Percentiles rank a stretch among this genome's conserved stretches.
These are phyloP conservation scores for Gentiana straminea DNA, from an alignment of 257 asterid genomes.

Conservation along the genomic window DNA sequence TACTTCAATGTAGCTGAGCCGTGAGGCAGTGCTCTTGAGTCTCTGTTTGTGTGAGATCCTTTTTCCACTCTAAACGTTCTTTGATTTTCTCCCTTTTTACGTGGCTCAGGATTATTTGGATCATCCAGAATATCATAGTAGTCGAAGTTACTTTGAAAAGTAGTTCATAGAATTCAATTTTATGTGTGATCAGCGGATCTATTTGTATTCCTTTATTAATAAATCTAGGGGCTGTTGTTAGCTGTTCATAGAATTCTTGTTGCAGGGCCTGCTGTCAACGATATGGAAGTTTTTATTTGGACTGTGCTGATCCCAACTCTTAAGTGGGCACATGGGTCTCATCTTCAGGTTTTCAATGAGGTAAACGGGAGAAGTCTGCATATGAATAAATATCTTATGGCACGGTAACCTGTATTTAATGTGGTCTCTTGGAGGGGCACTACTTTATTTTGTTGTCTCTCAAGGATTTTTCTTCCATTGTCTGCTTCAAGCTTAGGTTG, in stretches of 20 bases:
- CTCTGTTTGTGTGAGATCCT: too few species aligned
- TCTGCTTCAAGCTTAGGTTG: slow-evolving; percentile 38
- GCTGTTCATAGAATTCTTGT: slow-evolving; percentile 7
- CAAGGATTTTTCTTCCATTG: slow-evolving; percentile 2
- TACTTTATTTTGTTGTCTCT: slow-evolving; percentile 3
- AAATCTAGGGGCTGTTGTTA: slow-evolving; percentile 10
- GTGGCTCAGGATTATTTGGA: too few species aligned
- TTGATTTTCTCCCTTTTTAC: too few species aligned
- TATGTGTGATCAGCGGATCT: too few species aligned
- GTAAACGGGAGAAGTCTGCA: slow-evolving; percentile 24
- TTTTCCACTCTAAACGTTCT: too few species aligned
- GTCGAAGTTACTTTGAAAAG: too few species aligned
- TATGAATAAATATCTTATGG: not conserved
- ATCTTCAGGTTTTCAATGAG: slow-evolving; percentile 52
- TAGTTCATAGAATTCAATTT: too few species aligned
- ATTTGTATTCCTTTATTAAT: too few species aligned
- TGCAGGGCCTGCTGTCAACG: slow-evolving; percentile 39
- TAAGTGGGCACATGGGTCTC: slow-evolving; percentile 41
- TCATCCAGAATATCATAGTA: too few species aligned
- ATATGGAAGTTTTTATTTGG: slow-evolving; percentile 48
- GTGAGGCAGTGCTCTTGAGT: too few species aligned
- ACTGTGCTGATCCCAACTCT: slow-evolving; percentile 50
- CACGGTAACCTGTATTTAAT: not conserved
- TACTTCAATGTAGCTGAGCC: too few species aligned
- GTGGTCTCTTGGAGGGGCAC: slow-evolving; percentile 7